These are phyloP conservation scores for Gossypium trilobum DNA, from an alignment of 441 rosid species.

Conservation along the genomic window DNA sequence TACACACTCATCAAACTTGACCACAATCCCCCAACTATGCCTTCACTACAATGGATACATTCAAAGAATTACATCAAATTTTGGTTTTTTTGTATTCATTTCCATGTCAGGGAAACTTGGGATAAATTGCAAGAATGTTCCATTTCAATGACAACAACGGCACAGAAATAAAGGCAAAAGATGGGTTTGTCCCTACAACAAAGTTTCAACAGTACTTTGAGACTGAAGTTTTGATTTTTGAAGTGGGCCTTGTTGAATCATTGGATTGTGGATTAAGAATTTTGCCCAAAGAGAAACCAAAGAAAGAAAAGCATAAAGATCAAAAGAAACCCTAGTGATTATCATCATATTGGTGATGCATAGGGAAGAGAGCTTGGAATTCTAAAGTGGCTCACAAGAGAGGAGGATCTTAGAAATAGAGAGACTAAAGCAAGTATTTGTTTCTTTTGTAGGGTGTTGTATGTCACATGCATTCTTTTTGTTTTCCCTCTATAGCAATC, in stretches of 20 bases:
- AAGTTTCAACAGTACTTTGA: background rate
- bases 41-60: too few relatives aligned
- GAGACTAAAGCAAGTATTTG: slow-evolving; percentile 49
- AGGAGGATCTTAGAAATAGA: background rate
- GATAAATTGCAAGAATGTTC: too few relatives aligned
- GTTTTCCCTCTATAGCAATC: slow-evolving; percentile 39
- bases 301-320: slow-evolving; percentile 45
- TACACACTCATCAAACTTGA: too few relatives aligned
- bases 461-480: slow-evolving; percentile 13
- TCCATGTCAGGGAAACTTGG: too few relatives aligned
- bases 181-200: too few relatives aligned
- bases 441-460: slow-evolving; percentile 40
- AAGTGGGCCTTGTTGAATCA: slow-evolving; percentile 34
- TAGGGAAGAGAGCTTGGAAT: slow-evolving; percentile 62
- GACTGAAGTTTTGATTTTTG: background rate
- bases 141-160: slow-evolving; percentile 15
- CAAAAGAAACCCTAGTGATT: slow-evolving; percentile 41
- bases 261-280: slow-evolving; percentile 33
- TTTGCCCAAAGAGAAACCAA: slow-evolving; percentile 25
- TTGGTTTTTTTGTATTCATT: too few relatives aligned
- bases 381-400: slow-evolving; percentile 26
- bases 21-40: too few relatives aligned
- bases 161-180: slow-evolving; percentile 16
- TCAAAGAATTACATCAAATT: too few relatives aligned
- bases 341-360: slow-evolving; percentile 30